These are phyloP conservation scores for Pseudogymnoascus sp. DNA, from an alignment of 2,329 filamentous ascomycete species.

Conservation along the genomic window DNA sequence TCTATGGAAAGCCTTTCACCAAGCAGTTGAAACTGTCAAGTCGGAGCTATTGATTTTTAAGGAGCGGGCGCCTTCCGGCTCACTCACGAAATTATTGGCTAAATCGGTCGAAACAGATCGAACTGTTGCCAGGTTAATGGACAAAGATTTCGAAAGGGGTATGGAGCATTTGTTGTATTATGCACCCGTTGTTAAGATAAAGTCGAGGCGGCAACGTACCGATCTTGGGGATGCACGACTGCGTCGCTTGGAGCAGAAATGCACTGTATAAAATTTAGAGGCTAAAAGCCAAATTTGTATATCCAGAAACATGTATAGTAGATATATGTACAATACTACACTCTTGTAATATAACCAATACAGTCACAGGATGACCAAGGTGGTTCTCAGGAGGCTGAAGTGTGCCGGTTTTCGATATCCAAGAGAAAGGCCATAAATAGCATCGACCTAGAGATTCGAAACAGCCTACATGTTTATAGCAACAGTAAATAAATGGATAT, in stretches of 20 bases:
- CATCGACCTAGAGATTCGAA: neutral
- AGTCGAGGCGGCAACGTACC: neutral
- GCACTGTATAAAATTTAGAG: neutral
- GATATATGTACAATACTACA: slow-evolving; percentile 4
- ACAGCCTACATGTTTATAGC: neutral
- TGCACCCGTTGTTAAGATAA: slow-evolving; percentile 1
- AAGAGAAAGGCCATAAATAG: neutral
- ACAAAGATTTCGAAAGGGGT: neutral
- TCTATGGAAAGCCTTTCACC: neutral
- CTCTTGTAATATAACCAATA: neutral
- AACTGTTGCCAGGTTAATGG: neutral
- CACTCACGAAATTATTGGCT: neutral
- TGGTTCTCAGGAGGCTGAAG: neutral
- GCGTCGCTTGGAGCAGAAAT: neutral
- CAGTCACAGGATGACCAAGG: neutral
- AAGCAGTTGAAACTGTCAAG: slow-evolving; percentile 1
- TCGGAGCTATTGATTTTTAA: neutral
- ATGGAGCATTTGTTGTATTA: neutral
- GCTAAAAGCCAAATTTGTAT: neutral
- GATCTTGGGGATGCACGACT: neutral
- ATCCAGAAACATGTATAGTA: neutral
- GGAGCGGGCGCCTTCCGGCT: neutral
- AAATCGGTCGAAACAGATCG: neutral
- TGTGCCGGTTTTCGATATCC: neutral
- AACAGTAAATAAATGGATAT: neutral